Evolutionary conservation across 768 basidiomycete species (phyloP), one percentile per base, ranked within the genome.

Genomic region (Lactarius trivialis): DNA sequence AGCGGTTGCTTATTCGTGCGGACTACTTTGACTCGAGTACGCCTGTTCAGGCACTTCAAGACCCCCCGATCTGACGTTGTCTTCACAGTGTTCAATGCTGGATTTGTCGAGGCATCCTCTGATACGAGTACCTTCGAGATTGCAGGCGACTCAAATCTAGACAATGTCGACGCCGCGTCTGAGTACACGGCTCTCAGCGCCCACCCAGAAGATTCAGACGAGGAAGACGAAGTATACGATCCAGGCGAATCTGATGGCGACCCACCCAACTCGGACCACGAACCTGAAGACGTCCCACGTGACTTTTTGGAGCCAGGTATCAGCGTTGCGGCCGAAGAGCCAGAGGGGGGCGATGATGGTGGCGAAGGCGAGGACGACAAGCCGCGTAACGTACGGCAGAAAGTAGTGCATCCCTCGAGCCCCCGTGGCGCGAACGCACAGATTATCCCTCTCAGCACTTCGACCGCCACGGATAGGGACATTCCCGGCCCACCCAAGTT

Each of bases 21-120:
- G 88, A 90, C 34, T 93, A 93, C 71, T 93, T 93, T 67, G 76
- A 84, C 60, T 82, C 83, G 4, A 92, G 89, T 30, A n/a, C 1
- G 11, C 54, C 34, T 50, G 49, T 24, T 30, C 56, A 15, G 26
- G 33, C 51, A 41, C 24, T 14, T 32, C 11, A 19, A 30, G 14
- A 36, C 24, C 21, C 8, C 30, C 28, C n/a, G 48, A 63, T 58
- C 26, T 36, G n/a, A 58, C 54, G 7, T 21, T 55, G 52, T 28
- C 15, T 21, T 17, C 12, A 33, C 49, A 91, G 89, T 91, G 89
- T 89, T 91, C 68, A 75, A 75, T 57, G 83, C 89, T 0, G 84
- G 82, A 8, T 91, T 91, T 64, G 80, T 81, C 3, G 89, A 90
- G 69, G 82, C 81, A 9, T 73, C 77, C 12, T 65, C 67, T 26